Percentiles rank a stretch among this genome's conserved stretches.
These are phyloP conservation scores for Naganishia cerealis DNA, from an alignment of 1,284 basidiomycete species.

Conservation along the genomic window DNA sequence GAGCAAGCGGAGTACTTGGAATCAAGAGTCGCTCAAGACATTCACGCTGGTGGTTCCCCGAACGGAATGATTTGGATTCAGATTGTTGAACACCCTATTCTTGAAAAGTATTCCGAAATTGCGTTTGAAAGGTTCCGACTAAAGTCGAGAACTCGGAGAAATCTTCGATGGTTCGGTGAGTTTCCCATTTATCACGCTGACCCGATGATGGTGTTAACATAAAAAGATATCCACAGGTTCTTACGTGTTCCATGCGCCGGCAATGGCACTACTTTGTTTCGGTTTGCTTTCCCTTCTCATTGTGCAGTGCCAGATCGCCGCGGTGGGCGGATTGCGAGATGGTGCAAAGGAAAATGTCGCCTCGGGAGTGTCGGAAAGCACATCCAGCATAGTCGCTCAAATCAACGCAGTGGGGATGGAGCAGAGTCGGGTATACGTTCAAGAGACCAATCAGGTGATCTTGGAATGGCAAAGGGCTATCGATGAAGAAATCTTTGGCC, in stretches of 20 bases:
- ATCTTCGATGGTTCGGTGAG: slow-evolving; percentile 53
- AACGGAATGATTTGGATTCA: slow-evolving; percentile 49
- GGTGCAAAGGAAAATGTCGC: slow-evolving; percentile 65
- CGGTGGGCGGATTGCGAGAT: slow-evolving; percentile 67
- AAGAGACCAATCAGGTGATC: slow-evolving; percentile 70
- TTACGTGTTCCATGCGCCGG: slow-evolving; percentile 86
- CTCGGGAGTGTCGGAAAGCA: slow-evolving; percentile 66
- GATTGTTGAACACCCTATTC: slow-evolving; percentile 50
- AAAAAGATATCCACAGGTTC: slow-evolving; percentile 56
- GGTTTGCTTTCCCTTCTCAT: slow-evolving; percentile 84
- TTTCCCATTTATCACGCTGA: not conserved
- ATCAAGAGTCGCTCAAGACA: slow-evolving; percentile 39
- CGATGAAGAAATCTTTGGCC: slow-evolving; percentile 79
- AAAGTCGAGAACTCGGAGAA: slow-evolving; percentile 40
- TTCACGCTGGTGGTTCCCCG: slow-evolving; percentile 31
- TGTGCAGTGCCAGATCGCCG: slow-evolving; percentile 80
- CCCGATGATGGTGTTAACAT: not conserved
- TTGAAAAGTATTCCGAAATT: slow-evolving; percentile 45
- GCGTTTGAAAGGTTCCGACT: slow-evolving; percentile 38
- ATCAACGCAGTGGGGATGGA: slow-evolving; percentile 78
- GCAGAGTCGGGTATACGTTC: slow-evolving; percentile 74
- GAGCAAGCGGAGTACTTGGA: slow-evolving; percentile 46
- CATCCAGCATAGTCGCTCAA: slow-evolving; percentile 67
- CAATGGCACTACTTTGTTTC: slow-evolving; percentile 82
- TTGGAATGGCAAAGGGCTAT: slow-evolving; percentile 68